Percentiles rank a stretch among this genome's conserved stretches.
phyloP scores from a whole-genome alignment of 2,329 filamentous ascomycete genomes.

The Aspergillus aculeatinus region DNA sequence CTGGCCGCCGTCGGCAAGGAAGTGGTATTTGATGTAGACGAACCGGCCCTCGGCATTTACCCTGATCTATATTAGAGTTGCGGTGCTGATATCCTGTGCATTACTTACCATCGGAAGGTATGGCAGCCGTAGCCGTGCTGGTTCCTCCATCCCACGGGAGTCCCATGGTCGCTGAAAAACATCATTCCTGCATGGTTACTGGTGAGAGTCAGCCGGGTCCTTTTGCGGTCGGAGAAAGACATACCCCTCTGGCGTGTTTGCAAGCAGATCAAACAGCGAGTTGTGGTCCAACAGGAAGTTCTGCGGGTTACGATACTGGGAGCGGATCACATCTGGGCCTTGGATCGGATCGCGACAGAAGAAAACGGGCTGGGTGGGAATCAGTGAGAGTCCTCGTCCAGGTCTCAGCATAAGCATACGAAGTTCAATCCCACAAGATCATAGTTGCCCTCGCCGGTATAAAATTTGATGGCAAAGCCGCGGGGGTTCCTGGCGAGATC shows the following conservation, averaged over 20 bases:
- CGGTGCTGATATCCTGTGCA: neutral
- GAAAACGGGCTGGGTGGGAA: constrained; percentile 44
- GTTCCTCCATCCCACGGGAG: constrained; percentile 47
- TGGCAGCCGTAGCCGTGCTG: constrained; percentile 49
- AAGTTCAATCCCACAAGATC: constrained; percentile 52
- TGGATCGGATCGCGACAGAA: constrained; percentile 52
- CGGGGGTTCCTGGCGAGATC: constrained; percentile 49
- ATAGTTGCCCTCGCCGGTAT: constrained; percentile 51
- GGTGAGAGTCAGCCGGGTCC: neutral
- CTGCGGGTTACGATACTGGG: constrained; percentile 47
- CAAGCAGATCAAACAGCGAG: constrained; percentile 51
- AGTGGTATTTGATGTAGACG: constrained; percentile 54
- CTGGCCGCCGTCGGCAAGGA: constrained; percentile 49
- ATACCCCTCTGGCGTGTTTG: constrained; percentile 46
- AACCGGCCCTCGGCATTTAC: constrained; percentile 50
- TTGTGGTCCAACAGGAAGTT: constrained; percentile 53
- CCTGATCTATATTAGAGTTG: constrained; percentile 22
- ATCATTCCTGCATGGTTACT: constrained; percentile 51
- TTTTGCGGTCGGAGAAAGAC: neutral
- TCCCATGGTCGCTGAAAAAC: constrained; percentile 54
- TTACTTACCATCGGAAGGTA: constrained; percentile 45
- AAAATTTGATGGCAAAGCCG: constrained; percentile 53
- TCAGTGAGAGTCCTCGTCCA: neutral
- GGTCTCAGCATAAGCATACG: constrained; percentile 18
- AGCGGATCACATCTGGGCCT: constrained; percentile 50